phyloP scores from a whole-genome alignment of 768 basidiomycete genomes.

The Polyporus arcularius region DNA sequence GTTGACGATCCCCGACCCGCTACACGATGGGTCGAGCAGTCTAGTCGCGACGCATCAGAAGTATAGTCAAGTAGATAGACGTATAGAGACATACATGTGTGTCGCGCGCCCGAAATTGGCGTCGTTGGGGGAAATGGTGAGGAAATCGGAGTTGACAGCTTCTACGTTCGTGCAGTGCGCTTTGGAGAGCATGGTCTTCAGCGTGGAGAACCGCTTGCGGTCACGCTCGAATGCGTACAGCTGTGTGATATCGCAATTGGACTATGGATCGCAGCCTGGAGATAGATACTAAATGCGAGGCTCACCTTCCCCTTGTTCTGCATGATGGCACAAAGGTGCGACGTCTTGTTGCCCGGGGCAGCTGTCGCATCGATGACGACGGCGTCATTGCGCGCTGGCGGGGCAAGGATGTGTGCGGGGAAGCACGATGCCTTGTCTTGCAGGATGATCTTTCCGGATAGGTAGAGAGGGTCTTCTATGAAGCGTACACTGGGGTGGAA shows the following conservation, averaged over 20 bases:
- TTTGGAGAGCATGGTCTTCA: slow-evolving; percentile 82
- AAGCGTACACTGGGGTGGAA: slow-evolving; percentile 71
- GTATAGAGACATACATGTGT: slow-evolving; percentile 69
- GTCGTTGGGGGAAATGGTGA: slow-evolving; percentile 71
- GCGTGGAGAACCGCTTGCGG: slow-evolving; percentile 75
- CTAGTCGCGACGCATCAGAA: slow-evolving; percentile 38
- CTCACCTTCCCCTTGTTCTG: slow-evolving; percentile 75
- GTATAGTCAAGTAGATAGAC: not conserved
- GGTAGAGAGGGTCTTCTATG: slow-evolving; percentile 72
- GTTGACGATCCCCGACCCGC: slow-evolving; percentile 91
- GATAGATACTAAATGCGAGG: not conserved
- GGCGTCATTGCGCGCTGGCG: slow-evolving; percentile 52
- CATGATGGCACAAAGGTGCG: slow-evolving; percentile 90
- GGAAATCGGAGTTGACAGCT: slow-evolving; percentile 80
- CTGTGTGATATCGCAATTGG: slow-evolving; percentile 34
- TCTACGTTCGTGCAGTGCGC: slow-evolving; percentile 83
- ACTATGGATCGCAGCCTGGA: not conserved
- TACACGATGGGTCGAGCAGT: slow-evolving; percentile 94
- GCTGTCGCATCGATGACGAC: slow-evolving; percentile 92
- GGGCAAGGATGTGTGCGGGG: slow-evolving; percentile 84
- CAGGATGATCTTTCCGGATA: slow-evolving; percentile 80
- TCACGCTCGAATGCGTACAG: slow-evolving; percentile 91
- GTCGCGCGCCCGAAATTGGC: slow-evolving; percentile 65
- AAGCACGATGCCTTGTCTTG: slow-evolving; percentile 99
- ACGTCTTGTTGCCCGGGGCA: slow-evolving; percentile 98